Evolutionary conservation across 1,139 yeast genomes (phyloP).

Genomic region (Nematodospora anomalae): DNA sequence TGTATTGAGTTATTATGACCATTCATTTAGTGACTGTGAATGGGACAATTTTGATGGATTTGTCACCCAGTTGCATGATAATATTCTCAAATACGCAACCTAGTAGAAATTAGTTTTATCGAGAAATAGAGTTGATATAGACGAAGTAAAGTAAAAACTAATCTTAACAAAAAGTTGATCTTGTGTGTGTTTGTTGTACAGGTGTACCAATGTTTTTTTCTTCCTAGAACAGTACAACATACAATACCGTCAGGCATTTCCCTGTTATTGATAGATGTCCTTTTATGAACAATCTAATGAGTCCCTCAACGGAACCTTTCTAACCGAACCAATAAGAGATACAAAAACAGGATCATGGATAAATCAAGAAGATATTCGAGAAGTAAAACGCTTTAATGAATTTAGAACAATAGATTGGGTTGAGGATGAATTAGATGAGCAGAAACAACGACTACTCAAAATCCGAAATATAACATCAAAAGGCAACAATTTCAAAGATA

Average conservation of each 20-base stretch:
- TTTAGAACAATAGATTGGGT: conserved; percentile 84
- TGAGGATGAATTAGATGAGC: conserved; percentile 67
- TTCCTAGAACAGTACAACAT: conserved; percentile 2
- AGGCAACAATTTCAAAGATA: conserved; percentile 22
- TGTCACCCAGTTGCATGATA: conserved; percentile 20
- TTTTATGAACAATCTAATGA: conserved; percentile 7
- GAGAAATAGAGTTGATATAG: no score
- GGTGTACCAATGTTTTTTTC: no score
- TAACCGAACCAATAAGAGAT: conserved; percentile 7
- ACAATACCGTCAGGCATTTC: no score
- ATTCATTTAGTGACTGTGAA: conserved; percentile 23
- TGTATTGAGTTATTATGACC: conserved; percentile 33
- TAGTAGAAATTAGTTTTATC: no score
- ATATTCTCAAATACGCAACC: conserved; percentile 18
- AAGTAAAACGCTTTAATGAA: conserved; percentile 51
- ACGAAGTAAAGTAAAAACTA: no score
- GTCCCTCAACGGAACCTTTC: conserved; percentile 7
- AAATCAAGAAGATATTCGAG: conserved; percentile 33
- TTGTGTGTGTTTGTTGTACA: no score
- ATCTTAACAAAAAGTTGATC: no score
- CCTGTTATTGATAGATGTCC: background rate
- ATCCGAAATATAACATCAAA: conserved; percentile 16
- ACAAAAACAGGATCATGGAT: conserved; percentile 38
- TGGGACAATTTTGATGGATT: conserved; percentile 27
- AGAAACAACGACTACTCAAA: conserved; percentile 34